Base-by-base conservation (phyloP, 345 rosid genomes). In the Rubroshorea leprosula region DNA sequence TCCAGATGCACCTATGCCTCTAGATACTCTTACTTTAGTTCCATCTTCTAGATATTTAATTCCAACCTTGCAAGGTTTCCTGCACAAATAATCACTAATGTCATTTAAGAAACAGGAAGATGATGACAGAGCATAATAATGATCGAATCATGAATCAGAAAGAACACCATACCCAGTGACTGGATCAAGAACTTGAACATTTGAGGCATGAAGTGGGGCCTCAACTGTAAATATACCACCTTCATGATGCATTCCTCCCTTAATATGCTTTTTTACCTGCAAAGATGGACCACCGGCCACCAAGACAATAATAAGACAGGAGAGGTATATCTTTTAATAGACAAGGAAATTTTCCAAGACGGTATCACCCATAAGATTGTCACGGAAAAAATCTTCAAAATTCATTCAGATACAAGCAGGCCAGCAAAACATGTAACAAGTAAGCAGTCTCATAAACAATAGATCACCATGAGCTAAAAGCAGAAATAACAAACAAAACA, bases 151-250 rank as follows among this genome's bases (percentile, higher is more conserved):
- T 23, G 1, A 62, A 41, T 21, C 23, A 45, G 26, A 54, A 44
- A 11, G 1, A 62, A 47, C n/a, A n/a, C 25, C 24, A 27, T 82
- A 94, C 99, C 90, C 96, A 21, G 97, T 94, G 47, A 78, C 75
- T 16, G 97, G 99, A 58, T 94, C 99, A 68, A 94, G 20, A 73
- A 94, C 86, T 84, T 87, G 97, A 62, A 90, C 90, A 71, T 90
- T 90, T 38, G 99, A 94, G 57, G 78, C 96, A 67, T 94, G 99
- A 54, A 94, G 78, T 55, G 96, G 99, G 53, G 97, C 99, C 72
- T 94, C 99, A 14, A 94, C 87, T 0, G 99, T 69, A 68, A 94
- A 90, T 57, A 94, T 90, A 19, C 99, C 99, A 65, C 99, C 99
- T 79, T 85, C 96, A 45, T 94, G 96, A 41, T 84, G 87, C 64